Evolutionary conservation across 805 yeast species (phyloP).

Genomic region (Ascoidea rubescens): DNA sequence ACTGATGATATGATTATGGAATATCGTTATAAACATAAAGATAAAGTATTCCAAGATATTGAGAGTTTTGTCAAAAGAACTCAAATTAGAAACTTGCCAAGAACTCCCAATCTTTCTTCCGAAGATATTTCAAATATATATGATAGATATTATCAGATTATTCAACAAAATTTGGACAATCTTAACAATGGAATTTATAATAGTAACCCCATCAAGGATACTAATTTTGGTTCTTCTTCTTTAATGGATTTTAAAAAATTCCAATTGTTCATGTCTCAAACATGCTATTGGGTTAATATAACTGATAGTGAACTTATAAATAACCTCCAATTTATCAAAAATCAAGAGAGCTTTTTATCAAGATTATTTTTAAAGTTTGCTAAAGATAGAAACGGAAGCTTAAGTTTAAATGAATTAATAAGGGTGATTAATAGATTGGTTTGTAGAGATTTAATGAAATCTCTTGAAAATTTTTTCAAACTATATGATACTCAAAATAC

Average conservation of each 20-base stretch:
- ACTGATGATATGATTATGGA: conserved; percentile 61
- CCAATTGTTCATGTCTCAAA: conserved; percentile 57
- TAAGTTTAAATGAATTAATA: conserved; percentile 58
- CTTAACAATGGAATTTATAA: conserved; percentile 9
- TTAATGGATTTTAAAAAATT: conserved; percentile 67
- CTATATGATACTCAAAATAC: conserved; percentile 50
- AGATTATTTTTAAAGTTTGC: conserved; percentile 35
- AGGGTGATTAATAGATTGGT: conserved; percentile 58
- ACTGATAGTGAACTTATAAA: conserved; percentile 22
- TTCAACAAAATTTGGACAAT: conserved; percentile 47
- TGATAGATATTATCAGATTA: conserved; percentile 70
- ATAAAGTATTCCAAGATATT: conserved; percentile 70
- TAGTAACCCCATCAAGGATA: conserved; percentile 17
- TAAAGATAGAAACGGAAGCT: conserved; percentile 3
- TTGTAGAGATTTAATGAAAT: conserved; percentile 63
- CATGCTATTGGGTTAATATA: conserved; percentile 61
- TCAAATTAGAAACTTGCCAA: conserved; percentile 76
- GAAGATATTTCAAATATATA: conserved; percentile 59
- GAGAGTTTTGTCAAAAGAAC: conserved; percentile 87
- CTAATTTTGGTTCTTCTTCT: conserved; percentile 37
- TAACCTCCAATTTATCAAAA: conserved; percentile 17
- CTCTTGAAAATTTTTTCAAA: conserved; percentile 66
- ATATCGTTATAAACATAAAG: conserved; percentile 57
- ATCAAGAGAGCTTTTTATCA: conserved; percentile 35
- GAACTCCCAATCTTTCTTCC: conserved; percentile 42